Percentiles rank a stretch among this genome's conserved stretches.
Conservation (phyloP, 495 filamentous ascomycete genomes). For the Lasiosphaeriaceae sp. region DNA sequence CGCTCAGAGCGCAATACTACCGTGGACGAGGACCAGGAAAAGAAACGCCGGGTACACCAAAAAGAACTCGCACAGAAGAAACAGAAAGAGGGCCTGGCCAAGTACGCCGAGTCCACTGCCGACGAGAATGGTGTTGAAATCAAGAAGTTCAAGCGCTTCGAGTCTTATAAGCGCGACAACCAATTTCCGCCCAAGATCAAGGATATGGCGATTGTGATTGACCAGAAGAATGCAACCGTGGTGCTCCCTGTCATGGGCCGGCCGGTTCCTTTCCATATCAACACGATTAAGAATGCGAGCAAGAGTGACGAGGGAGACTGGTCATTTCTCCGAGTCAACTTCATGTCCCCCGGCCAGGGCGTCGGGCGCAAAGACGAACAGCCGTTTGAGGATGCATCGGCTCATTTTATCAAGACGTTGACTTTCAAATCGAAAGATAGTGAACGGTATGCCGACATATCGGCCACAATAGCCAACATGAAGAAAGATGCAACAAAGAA, state of each 20-base stretch:
- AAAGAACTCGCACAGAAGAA: constrained; percentile 85
- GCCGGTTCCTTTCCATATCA: constrained; percentile 97
- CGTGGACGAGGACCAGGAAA: constrained; percentile 85
- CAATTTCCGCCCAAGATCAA: constrained; percentile 80
- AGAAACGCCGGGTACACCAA: constrained; percentile 84
- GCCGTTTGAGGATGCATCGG: constrained; percentile 93
- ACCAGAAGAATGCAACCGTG: constrained; percentile 83
- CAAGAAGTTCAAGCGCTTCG: constrained; percentile 97
- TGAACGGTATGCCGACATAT: constrained; percentile 81
- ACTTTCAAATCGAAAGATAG: constrained; percentile 90
- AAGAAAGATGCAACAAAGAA: constrained; percentile 84
- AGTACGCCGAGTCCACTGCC: constrained; percentile 74
- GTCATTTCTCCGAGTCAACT: constrained; percentile 92
- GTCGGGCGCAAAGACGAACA: constrained; percentile 98
- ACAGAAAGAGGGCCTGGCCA: constrained; percentile 77
- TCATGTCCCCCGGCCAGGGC: constrained; percentile 94
- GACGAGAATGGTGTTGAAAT: constrained; percentile 85
- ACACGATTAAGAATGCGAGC: constrained; percentile 97
- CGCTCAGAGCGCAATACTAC: constrained; percentile 85
- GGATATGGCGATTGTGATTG: constrained; percentile 83
- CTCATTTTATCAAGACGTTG: constrained; percentile 92
- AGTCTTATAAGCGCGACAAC: constrained; percentile 98
- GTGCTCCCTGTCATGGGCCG: constrained; percentile 96
- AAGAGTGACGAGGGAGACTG: constrained; percentile 93
- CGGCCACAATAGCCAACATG: constrained; percentile 85